Percentiles rank a stretch among this genome's conserved stretches.
phyloP scores from a whole-genome alignment of 257 asterid genomes.

The Eucommia ulmoides region DNA sequence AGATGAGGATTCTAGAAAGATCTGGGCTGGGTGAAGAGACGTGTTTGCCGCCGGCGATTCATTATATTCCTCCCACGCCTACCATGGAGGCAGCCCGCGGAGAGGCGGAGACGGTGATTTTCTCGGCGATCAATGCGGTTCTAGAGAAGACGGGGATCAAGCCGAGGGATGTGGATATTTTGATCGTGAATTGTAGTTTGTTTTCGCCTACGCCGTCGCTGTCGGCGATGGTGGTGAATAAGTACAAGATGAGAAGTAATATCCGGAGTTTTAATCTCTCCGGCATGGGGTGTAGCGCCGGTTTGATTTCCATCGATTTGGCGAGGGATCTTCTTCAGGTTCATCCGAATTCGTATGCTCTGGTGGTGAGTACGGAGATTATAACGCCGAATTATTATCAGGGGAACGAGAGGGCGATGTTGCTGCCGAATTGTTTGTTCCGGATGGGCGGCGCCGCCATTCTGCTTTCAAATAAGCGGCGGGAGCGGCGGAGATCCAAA shows the following conservation, averaged over 20 bases:
- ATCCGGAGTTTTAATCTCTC: slow-evolving; percentile 1
- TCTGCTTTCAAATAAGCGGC: not conserved
- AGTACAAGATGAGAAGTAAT: not conserved
- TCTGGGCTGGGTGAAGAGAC: slow-evolving; percentile 2
- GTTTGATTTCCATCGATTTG: not conserved
- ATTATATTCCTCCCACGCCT: not conserved
- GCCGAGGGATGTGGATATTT: not conserved
- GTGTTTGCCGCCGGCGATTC: not conserved
- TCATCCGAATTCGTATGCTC: slow-evolving; percentile 2
- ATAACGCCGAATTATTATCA: slow-evolving; percentile 1
- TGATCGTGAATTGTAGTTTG: slow-evolving; percentile 1
- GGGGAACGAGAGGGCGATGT: not conserved
- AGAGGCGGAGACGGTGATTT: not conserved
- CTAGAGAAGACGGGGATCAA: not conserved
- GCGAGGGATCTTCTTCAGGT: slow-evolving; percentile 1
- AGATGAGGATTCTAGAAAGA: not conserved
- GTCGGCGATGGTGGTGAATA: slow-evolving; percentile 2
- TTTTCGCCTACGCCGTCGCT: not conserved
- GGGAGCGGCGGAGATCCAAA: not conserved
- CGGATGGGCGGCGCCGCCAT: not conserved
- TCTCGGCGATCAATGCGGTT: not conserved
- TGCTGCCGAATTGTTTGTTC: not conserved
- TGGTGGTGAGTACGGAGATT: slow-evolving; percentile 4
- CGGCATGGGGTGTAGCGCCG: not conserved
- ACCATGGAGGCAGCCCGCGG: not conserved